These are phyloP conservation scores for Rhynchospora breviuscula DNA, from an alignment of 176 grass and related monocot species.

Conservation along the genomic window DNA sequence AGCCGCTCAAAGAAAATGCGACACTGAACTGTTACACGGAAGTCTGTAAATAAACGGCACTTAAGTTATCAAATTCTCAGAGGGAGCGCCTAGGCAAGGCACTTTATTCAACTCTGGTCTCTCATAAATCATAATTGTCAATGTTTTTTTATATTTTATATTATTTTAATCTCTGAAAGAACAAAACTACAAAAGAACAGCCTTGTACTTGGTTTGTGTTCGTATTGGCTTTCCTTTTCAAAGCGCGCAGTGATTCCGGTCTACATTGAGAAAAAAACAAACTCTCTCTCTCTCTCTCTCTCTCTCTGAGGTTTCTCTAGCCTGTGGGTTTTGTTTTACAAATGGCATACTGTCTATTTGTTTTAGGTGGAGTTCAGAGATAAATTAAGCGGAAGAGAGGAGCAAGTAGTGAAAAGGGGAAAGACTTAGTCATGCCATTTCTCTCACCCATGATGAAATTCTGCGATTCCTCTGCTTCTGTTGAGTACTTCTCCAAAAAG, in stretches of 20 bases:
- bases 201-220: constrained; percentile 21
- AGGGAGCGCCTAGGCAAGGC: neutral
- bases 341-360: constrained; percentile 19
- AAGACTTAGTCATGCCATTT: neutral
- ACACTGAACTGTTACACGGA: neutral
- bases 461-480: constrained; percentile 26
- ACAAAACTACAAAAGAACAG: constrained; percentile 7
- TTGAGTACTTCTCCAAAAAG: constrained; percentile 36
- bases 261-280: constrained; percentile 27
- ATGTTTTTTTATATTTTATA: constrained; percentile 17
- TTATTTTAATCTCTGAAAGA: neutral
- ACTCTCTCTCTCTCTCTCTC: constrained; percentile 17
- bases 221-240: constrained; percentile 19
- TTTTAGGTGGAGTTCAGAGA: constrained; percentile 12
- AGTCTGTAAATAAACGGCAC: neutral
- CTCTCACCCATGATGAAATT: constrained; percentile 22
- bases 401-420: neutral
- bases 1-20: neutral
- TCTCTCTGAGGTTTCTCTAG: constrained; percentile 4
- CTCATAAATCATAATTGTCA: neutral
- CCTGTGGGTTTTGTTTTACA: constrained; percentile 13
- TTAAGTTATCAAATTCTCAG: neutral
- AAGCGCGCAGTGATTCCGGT: constrained; percentile 4
- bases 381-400: constrained; percentile 13
- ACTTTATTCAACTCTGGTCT: neutral